Conservation (phyloP, 2,329 filamentous ascomycete species). For the Fusarium sp. region DNA sequence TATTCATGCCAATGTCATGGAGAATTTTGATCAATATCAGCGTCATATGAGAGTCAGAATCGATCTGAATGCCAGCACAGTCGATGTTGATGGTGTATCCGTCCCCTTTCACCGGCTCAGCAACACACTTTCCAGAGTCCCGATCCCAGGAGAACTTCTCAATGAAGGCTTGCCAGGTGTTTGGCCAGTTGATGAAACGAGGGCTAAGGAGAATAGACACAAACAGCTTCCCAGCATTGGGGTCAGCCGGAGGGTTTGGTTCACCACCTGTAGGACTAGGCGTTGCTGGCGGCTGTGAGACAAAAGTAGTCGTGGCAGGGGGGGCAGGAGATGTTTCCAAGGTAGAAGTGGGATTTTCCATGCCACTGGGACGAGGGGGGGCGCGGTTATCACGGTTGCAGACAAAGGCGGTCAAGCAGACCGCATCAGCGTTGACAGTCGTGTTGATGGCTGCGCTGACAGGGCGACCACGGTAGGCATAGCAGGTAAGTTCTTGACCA, state of each 20-base stretch:
- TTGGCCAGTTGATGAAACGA: constrained; percentile 53
- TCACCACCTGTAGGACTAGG: constrained; percentile 37
- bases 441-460: constrained; percentile 52
- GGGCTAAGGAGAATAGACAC: constrained; percentile 49
- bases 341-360: constrained; percentile 50
- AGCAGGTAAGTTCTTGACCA: constrained; percentile 53
- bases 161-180: constrained; percentile 52
- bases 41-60: constrained; percentile 53
- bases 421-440: constrained; percentile 50
- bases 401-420: constrained; percentile 55
- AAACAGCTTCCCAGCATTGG: constrained; percentile 45
- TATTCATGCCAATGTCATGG: constrained; percentile 50
- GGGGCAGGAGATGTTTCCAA: constrained; percentile 46
- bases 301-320: constrained; percentile 49
- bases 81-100: constrained; percentile 51
- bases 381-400: constrained; percentile 51
- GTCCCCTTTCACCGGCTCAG: constrained; percentile 46
- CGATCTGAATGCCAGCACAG: constrained; percentile 50
- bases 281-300: constrained; percentile 43
- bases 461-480: constrained; percentile 54
- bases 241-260: constrained; percentile 45
- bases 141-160: constrained; percentile 54
- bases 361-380: constrained; percentile 49
- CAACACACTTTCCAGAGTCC: constrained; percentile 48
- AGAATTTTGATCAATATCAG: constrained; percentile 53